phyloP scores from a whole-genome alignment of 768 basidiomycete genomes.

The Suillus occidentalis region DNA sequence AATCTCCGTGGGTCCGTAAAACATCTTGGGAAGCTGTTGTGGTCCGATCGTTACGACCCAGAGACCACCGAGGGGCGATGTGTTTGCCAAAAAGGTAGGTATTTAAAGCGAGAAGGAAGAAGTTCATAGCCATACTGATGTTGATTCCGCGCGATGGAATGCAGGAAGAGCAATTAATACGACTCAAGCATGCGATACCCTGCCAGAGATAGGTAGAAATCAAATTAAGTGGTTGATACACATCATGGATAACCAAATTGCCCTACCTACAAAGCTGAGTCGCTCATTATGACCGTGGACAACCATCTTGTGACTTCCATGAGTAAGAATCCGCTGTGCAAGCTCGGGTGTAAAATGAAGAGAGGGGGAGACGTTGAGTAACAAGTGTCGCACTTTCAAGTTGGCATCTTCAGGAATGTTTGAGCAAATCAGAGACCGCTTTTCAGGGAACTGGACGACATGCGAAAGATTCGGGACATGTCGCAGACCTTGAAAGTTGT shows the following conservation, averaged over 20 bases:
- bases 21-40: constrained; percentile 47
- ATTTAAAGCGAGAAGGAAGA: constrained; percentile 59
- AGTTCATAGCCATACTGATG: constrained; percentile 54
- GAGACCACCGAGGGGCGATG: constrained; percentile 69
- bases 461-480: neutral
- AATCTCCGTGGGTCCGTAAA: constrained; percentile 20
- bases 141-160: constrained; percentile 48
- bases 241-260: neutral
- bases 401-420: constrained; percentile 8
- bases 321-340: constrained; percentile 71
- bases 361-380: constrained; percentile 55
- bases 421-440: neutral
- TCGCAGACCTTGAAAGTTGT: neutral
- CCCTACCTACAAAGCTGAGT: constrained; percentile 68
- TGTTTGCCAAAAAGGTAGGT: constrained; percentile 74
- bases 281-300: constrained; percentile 68
- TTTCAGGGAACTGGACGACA: neutral
- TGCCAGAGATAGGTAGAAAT: constrained; percentile 34
- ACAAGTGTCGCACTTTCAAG: constrained; percentile 31
- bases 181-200: constrained; percentile 76
- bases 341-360: constrained; percentile 71
- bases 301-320: constrained; percentile 69
- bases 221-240: constrained; percentile 24
- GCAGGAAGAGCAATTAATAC: constrained; percentile 71
- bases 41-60: constrained; percentile 69